These are phyloP conservation scores for Anacardium occidentale DNA, from an alignment of 345 rosid species.

Conservation along the genomic window DNA sequence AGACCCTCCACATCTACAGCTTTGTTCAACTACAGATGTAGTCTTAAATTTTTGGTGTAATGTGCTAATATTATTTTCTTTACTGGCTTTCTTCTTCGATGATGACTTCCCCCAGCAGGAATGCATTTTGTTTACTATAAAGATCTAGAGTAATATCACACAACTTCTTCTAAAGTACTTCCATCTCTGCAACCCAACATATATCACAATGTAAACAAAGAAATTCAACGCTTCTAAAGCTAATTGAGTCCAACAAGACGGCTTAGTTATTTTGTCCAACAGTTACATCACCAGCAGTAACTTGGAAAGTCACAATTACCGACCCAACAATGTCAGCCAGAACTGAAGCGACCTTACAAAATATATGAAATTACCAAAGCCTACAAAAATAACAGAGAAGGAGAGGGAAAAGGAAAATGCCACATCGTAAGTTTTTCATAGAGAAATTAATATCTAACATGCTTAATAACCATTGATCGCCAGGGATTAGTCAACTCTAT, in stretches of 20 bases:
- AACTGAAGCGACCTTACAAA: constrained; percentile 17
- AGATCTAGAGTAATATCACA: not conserved
- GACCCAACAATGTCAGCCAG: constrained; percentile 16
- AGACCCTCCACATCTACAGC: constrained; percentile 37
- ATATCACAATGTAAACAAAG: not conserved
- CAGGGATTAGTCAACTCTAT: constrained; percentile 1
- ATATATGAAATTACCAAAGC: constrained; percentile 11
- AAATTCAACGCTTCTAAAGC: constrained; percentile 11
- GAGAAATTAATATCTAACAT: not conserved
- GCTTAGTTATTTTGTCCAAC: constrained; percentile 10
- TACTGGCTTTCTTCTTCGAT: constrained; percentile 52
- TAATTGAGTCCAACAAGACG: not conserved
- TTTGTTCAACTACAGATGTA: constrained; percentile 44
- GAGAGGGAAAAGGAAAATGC: not conserved
- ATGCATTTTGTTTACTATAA: constrained; percentile 41
- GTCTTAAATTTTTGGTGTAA: constrained; percentile 45
- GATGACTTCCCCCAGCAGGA: constrained; percentile 61
- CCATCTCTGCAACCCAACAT: constrained; percentile 15
- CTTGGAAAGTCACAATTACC: constrained; percentile 9
- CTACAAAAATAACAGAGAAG: constrained; percentile 14
- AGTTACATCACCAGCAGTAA: constrained; percentile 12
- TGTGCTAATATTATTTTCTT: constrained; percentile 46
- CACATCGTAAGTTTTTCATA: not conserved
- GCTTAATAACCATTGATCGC: not conserved
- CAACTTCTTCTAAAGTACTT: constrained; percentile 17